A percentile compares a stretch with the other conserved stretches of the same genome.
These are phyloP conservation scores for Salix exigua DNA, from an alignment of 345 rosid species.

Conservation along the genomic window DNA sequence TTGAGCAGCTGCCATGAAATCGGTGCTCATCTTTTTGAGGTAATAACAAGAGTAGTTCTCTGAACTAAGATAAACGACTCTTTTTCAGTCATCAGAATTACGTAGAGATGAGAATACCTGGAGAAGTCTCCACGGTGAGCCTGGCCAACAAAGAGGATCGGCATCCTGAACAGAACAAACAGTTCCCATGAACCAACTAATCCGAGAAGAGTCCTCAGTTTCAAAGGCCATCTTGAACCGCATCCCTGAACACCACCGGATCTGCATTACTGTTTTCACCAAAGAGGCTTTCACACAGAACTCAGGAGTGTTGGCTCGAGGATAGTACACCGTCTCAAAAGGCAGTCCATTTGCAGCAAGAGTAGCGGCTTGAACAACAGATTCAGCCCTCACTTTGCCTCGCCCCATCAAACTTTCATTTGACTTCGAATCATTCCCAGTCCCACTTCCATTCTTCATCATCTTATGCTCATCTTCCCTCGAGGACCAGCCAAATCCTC, in stretches of 20 bases:
- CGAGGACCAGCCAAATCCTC: slow-evolving; percentile 49
- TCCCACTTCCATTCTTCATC: slow-evolving; percentile 36
- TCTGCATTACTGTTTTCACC: slow-evolving; percentile 26
- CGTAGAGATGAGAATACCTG: slow-evolving; percentile 45
- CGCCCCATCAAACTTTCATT: slow-evolving; percentile 26
- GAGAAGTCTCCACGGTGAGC: slow-evolving; percentile 91
- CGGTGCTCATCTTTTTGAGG: background rate
- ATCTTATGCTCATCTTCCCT: slow-evolving; percentile 54
- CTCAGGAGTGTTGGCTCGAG: slow-evolving; percentile 25
- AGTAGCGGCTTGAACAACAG: slow-evolving; percentile 22
- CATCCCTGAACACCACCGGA: slow-evolving; percentile 33
- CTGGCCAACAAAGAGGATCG: slow-evolving; percentile 77
- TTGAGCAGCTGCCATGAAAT: background rate
- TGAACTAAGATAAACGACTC: background rate
- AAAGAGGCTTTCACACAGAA: slow-evolving; percentile 29
- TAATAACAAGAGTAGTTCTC: background rate
- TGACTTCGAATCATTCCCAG: slow-evolving; percentile 23
- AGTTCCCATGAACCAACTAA: slow-evolving; percentile 33
- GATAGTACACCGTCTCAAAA: slow-evolving; percentile 29
- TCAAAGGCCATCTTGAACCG: slow-evolving; percentile 33
- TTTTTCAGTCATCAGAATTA: background rate
- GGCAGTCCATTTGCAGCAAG: slow-evolving; percentile 23
- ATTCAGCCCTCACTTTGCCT: slow-evolving; percentile 18
- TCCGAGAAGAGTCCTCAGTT: slow-evolving; percentile 27
- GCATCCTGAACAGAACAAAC: slow-evolving; percentile 43